Evolutionary conservation across 768 basidiomycete species (phyloP).

Genomic region (Russula lepida): DNA sequence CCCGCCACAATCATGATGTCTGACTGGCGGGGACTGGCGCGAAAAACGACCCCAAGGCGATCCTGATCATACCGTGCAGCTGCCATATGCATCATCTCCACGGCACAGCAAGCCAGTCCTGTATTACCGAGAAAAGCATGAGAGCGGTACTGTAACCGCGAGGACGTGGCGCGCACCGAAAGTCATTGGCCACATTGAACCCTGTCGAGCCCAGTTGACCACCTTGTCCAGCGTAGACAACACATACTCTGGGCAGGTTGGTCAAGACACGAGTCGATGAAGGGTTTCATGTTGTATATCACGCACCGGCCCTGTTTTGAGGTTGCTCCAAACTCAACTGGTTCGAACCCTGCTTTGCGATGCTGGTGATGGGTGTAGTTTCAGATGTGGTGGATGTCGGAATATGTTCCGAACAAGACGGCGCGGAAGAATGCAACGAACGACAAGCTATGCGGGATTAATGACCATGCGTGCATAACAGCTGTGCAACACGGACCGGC

Average conservation of each 20-base stretch:
- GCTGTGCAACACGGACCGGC: slow-evolving; percentile 3
- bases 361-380: slow-evolving; percentile 51
- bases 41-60: slow-evolving; percentile 93
- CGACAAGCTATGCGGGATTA: slow-evolving; percentile 37
- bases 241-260: slow-evolving; percentile 68
- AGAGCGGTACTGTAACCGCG: not conserved
- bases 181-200: slow-evolving; percentile 99
- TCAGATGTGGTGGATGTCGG: slow-evolving; percentile 38
- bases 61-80: slow-evolving; percentile 99
- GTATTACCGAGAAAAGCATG: not conserved
- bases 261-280: not conserved
- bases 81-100: slow-evolving; percentile 99
- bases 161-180: slow-evolving; percentile 44
- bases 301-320: slow-evolving; percentile 78
- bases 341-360: slow-evolving; percentile 74
- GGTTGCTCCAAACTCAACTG: slow-evolving; percentile 84
- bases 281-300: not conserved
- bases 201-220: slow-evolving; percentile 94
- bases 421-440: slow-evolving; percentile 47
- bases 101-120: slow-evolving; percentile 98
- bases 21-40: slow-evolving; percentile 96
- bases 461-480: not conserved
- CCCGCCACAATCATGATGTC: slow-evolving; percentile 99
- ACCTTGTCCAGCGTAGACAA: slow-evolving; percentile 94
- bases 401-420: slow-evolving; percentile 31